Evolutionary conservation across 1,284 basidiomycete species (phyloP).

Genomic region (Chiua sp.): DNA sequence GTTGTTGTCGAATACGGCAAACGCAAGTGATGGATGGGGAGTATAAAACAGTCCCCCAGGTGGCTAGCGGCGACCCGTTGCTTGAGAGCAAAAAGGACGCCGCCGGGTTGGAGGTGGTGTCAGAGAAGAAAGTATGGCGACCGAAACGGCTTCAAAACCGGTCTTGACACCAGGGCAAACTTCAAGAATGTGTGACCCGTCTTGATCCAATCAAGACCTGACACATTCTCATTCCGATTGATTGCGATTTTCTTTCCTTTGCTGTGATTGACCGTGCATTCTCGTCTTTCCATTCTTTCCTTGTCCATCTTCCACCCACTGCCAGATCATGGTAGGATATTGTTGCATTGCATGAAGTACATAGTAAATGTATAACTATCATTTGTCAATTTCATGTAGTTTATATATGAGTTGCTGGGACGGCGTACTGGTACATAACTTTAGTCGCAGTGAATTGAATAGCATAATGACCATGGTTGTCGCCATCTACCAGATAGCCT

Average conservation of each 20-base stretch:
- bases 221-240: too few relatives aligned
- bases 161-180: constrained; percentile 1
- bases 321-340: constrained; percentile 14
- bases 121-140: constrained; percentile 51
- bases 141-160: constrained; percentile 36
- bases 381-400: too few relatives aligned
- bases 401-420: too few relatives aligned
- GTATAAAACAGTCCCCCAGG: constrained; percentile 29
- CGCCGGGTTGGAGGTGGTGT: constrained; percentile 75
- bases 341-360: constrained; percentile 17
- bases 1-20: too few relatives aligned
- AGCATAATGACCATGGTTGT: too few relatives aligned
- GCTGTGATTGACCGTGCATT: not conserved
- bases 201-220: too few relatives aligned
- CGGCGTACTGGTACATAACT: too few relatives aligned
- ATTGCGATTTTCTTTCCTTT: not conserved
- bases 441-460: too few relatives aligned
- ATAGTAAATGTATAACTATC: not conserved
- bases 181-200: too few relatives aligned
- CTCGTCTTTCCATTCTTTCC: not conserved
- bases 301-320: not conserved
- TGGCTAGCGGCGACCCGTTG: constrained; percentile 30
- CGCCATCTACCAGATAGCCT: too few relatives aligned
- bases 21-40: too few relatives aligned
- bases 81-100: constrained; percentile 54